A percentile compares a stretch with the other conserved stretches of the same genome.
Evolutionary conservation across 2,329 filamentous ascomycete species (phyloP).

Genomic region (Colletotrichum brevisporum): DNA sequence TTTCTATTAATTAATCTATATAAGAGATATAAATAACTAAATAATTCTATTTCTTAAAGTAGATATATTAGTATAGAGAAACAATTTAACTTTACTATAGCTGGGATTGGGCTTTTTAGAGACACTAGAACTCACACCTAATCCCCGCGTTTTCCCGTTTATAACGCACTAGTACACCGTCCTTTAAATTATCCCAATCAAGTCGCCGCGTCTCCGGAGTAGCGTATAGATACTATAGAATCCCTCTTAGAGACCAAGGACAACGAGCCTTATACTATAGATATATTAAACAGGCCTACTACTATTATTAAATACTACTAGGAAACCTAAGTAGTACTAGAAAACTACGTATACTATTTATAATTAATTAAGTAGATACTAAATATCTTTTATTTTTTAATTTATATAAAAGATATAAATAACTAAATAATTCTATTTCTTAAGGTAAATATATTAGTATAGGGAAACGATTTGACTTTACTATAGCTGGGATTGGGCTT

Average conservation of each 20-base stretch:
- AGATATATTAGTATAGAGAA: constrained; percentile 34
- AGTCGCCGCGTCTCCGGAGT: no score
- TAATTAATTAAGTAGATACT: constrained; percentile 29
- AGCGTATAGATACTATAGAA: no score
- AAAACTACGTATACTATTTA: constrained; percentile 27
- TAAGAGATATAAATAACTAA: constrained; percentile 17
- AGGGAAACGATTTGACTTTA: constrained; percentile 29
- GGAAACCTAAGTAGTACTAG: constrained; percentile 29
- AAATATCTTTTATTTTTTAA: constrained; percentile 35
- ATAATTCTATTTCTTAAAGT: constrained; percentile 35
- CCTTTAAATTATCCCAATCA: no score
- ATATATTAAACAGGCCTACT: background rate
- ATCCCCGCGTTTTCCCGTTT: constrained; percentile 34
- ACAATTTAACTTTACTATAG: constrained; percentile 14
- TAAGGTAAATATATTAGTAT: constrained; percentile 34
- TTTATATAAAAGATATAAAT: constrained; percentile 28
- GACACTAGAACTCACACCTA: constrained; percentile 10
- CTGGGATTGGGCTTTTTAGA: background rate
- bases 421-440: constrained; percentile 26
- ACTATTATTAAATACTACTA: constrained; percentile 13
- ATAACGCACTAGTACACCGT: constrained; percentile 49
- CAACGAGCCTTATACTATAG: background rate
- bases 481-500: background rate
- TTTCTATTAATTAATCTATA: constrained; percentile 38
- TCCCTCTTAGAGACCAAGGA: background rate